Evolutionary conservation across 2,329 filamentous ascomycete species (phyloP).

Genomic region (Pseudogymnoascus sp.): DNA sequence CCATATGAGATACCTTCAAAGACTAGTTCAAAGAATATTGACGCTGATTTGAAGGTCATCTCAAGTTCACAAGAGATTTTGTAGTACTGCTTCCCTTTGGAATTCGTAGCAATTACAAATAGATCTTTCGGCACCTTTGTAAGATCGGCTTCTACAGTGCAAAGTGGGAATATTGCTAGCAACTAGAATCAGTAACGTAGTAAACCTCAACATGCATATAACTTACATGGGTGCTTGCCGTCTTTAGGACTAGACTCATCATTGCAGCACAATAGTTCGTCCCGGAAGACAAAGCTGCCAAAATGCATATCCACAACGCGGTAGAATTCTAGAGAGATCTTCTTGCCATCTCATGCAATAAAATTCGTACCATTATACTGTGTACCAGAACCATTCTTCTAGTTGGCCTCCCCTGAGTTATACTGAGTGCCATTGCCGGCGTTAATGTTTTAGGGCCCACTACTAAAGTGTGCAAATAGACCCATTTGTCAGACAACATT

Average conservation of each 20-base stretch:
- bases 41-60: no score
- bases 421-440: no score
- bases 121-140: neutral
- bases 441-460: no score
- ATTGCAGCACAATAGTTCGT: constrained; percentile 8
- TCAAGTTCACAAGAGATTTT: neutral
- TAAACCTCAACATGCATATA: neutral
- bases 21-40: no score
- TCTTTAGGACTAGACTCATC: neutral
- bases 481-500: no score
- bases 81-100: neutral
- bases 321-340: neutral
- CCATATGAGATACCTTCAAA: no score
- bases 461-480: no score
- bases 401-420: no score
- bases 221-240: neutral
- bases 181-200: neutral
- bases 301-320: neutral
- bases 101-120: neutral
- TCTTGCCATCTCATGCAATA: constrained; percentile 1
- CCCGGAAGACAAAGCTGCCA: constrained; percentile 12
- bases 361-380: no score
- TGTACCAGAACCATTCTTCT: no score
- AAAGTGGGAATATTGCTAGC: neutral
- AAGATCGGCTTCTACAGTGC: neutral